phyloP scores from a whole-genome alignment of 2,329 filamentous ascomycete genomes.

The Ascochyta rabiei region DNA sequence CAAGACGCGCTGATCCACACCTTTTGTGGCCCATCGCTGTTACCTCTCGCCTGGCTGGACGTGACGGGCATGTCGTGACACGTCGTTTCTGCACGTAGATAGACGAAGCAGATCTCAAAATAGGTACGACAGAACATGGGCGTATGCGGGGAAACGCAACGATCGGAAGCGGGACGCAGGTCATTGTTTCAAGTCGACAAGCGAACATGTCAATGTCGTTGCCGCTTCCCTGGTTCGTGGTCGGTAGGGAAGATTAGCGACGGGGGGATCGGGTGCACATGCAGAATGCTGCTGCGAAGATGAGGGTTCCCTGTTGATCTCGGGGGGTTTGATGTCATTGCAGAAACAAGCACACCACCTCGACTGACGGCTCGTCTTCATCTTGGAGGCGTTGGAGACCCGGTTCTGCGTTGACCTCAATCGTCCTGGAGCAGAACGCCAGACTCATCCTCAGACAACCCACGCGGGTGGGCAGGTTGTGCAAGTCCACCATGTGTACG shows the following conservation, averaged over 20 bases:
- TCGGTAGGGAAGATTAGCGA: conserved; percentile 4
- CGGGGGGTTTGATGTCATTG: conserved; percentile 2
- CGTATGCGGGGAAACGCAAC: conserved; percentile 27
- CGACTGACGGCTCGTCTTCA: neutral
- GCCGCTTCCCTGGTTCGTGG: conserved; percentile 22
- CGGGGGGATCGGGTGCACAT: conserved; percentile 4
- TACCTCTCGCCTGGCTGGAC: conserved; percentile 9
- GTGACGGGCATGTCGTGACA: conserved; percentile 24
- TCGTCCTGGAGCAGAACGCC: conserved; percentile 2
- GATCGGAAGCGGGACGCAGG: conserved; percentile 24
- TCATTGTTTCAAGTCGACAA: conserved; percentile 22
- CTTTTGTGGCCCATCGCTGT: conserved; percentile 1
- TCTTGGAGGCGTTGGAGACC: neutral
- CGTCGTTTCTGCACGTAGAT: conserved; percentile 15
- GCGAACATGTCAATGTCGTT: conserved; percentile 9
- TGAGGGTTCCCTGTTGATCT: conserved; percentile 5
- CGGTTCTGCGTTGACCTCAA: neutral
- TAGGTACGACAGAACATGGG: conserved; percentile 36
- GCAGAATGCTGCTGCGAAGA: conserved; percentile 2
- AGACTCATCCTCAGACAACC: conserved; percentile 4
- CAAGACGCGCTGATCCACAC: conserved; percentile 13
- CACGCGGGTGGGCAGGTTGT: conserved; percentile 4
- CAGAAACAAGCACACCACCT: conserved; percentile 2
- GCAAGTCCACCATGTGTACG: conserved; percentile 23
- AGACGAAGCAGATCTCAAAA: conserved; percentile 38